Base-by-base conservation (phyloP, 2,329 filamentous ascomycete species). In the Cucurbitaria berberidis region DNA sequence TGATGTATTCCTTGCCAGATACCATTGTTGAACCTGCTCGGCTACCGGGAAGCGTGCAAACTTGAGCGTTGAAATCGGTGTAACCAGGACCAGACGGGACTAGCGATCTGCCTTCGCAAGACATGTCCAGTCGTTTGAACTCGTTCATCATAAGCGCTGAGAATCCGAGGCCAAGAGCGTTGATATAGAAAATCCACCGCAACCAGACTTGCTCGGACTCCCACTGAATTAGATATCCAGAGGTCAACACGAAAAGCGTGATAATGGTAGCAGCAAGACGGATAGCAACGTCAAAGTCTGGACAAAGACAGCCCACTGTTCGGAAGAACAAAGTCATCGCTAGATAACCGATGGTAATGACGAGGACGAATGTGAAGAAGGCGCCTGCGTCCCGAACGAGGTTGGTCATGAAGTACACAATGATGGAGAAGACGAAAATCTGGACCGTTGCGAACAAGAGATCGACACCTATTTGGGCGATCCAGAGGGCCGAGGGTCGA, bases 61-160 rank as follows among this genome's bases (percentile, higher is more conserved):
- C 88, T 74, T 95, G 91, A 65, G 93, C 80, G 35, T 84, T 79
- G 66, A 92, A 86, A 55, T 93, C 82, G 53, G 77, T 79, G 64
- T 96, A 96, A 1, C 82, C 84, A 1, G 84, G 80, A 0, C 91
- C 91, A 3, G 80, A 83, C 0, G 91, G 91, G 18, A 96, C 81
- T 4, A 96, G 77, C 0, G 86, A 90, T 39, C 83, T 81, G 1
- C 80, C 79, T 0, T 84, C 84, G 67, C 92, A 96, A 0, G 82
- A 86, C 70, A 96, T 78, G 24, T 87, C 81, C 36, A 90, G 79
- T 10, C 84, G 77, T 30, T 82, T 81, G 66, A 96, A 96, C 68
- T 96, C 92, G 66, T 96, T 96, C 65, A 90, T 85, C 90, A 96
- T 95, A 75, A 96, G 75, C 1, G 86, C 80, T 10, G 87, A 84